Percentiles rank a stretch among this genome's conserved stretches.
These are phyloP conservation scores for Jamesozyma lodderae DNA, from an alignment of 805 yeast genomes.

Conservation along the genomic window DNA sequence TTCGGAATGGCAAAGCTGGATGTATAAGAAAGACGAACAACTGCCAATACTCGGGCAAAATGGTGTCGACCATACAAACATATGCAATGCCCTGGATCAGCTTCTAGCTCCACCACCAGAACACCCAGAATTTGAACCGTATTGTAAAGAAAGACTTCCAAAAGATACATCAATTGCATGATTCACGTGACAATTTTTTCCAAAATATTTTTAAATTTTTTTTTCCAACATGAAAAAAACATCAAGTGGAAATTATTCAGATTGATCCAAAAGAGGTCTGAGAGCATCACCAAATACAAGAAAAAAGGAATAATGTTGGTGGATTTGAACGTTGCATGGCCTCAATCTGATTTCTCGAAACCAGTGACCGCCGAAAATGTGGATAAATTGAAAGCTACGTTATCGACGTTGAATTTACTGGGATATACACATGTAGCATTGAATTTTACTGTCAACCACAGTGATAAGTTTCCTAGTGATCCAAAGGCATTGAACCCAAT, in stretches of 20 bases:
- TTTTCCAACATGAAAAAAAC: no score
- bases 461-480: conserved; percentile 43
- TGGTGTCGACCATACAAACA: conserved; percentile 15
- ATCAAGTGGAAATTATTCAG: no score
- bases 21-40: conserved; percentile 17
- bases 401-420: conserved; percentile 45
- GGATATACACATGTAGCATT: conserved; percentile 76
- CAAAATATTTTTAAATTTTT: no score
- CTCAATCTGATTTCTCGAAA: conserved; percentile 40
- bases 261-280: no score
- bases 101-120: conserved; percentile 2
- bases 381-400: conserved; percentile 37
- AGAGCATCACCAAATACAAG: no score
- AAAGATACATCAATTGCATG: no score
- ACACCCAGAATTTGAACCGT: not conserved
- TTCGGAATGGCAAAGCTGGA: conserved; percentile 16
- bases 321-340: conserved; percentile 72
- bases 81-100: conserved; percentile 16
- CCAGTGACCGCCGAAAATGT: conserved; percentile 38
- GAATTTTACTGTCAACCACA: conserved; percentile 49
- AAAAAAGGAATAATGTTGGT: no score
- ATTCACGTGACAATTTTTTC: no score
- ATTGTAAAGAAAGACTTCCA: not conserved
- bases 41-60: conserved; percentile 16
- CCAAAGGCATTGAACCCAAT: conserved; percentile 37